Evolutionary conservation across 495 filamentous ascomycete species (phyloP), one percentile per base, ranked within the genome.

Genomic region (Aspergillus homomorphus): DNA sequence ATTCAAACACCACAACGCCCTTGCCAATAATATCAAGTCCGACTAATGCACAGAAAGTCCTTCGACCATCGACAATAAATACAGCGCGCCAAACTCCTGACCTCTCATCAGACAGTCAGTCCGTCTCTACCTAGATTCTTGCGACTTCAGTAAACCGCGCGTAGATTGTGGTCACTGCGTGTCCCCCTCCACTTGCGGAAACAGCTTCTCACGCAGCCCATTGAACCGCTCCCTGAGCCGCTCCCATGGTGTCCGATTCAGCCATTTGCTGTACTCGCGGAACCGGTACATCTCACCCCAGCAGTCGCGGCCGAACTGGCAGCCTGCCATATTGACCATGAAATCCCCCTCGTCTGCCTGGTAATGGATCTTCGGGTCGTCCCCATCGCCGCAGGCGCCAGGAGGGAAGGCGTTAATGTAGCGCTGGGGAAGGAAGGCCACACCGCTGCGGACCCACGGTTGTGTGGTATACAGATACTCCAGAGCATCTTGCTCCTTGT

Each of bases 241-340:
- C 74, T 90, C 85, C 91, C 90, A 96, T 55, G 73, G 77, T n/a
- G 80, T 84, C 33, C 89, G 82, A 74, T 96, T 96, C 19, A 96
- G 80, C 69, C 82, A 82, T 59, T 96, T 90, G 76, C 90, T 93
- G 63, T 96, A 75, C 63, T 93, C 87, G 15, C 93, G 87, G 75
- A 89, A 99, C 63, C 87, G 85, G 72, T 95, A 92, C 82, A 99
- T 96, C 74, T 99, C 94, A 26, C 88, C 85, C 94, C 95, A 98
- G 69, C 94, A 99, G 75, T 99, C 95, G 21, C 94, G 83, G 3
- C 94, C 94, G 84, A 89, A 97, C 66, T 93, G 88, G 69, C 94
- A 99, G 3, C 95, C 95, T 1, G 94, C 94, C 93, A 98, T 97
- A 69, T 98, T 99, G 61, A 99, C 92, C n/a, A 97, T 63, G 64